Conservation (phyloP, 441 rosid genomes). For the Erodium chrysanthum region DNA sequence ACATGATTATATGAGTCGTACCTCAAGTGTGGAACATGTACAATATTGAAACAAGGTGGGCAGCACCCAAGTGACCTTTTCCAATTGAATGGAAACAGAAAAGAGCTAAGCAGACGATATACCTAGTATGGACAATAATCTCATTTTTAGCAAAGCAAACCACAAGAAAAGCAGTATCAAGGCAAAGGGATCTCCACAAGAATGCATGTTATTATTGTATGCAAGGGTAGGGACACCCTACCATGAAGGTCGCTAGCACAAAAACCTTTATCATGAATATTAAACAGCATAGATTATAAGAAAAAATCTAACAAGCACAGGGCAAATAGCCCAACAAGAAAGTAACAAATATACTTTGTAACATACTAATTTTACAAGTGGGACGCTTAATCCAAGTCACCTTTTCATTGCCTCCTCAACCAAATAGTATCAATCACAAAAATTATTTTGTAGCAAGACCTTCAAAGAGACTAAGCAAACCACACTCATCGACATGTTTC, state of each 20-base stretch:
- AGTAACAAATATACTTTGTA: not conserved
- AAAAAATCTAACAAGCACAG: not conserved
- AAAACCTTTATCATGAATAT: not conserved
- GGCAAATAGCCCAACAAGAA: not conserved
- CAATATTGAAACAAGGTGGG: not conserved
- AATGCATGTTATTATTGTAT: not conserved
- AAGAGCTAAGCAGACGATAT: not conserved
- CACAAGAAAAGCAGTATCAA: not conserved
- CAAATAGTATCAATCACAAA: not conserved
- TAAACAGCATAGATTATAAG: not conserved
- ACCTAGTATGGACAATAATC: not conserved
- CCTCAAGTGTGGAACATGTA: not conserved
- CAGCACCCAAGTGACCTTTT: not conserved
- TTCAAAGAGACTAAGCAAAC: not conserved
- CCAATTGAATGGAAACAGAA: not conserved
- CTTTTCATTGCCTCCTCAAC: not conserved
- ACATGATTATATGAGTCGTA: slow-evolving; percentile 5
- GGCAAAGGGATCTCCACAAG: not conserved
- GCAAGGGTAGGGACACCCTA: not conserved
- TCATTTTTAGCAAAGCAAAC: slow-evolving; percentile 1
- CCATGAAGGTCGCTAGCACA: not conserved
- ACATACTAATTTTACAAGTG: not conserved
- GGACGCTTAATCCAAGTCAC: not conserved
- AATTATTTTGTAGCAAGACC: not conserved
- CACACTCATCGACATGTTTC: not conserved